Conservation (phyloP, 2,329 filamentous ascomycete genomes). For the Ophiostoma himal-ulmi region DNA sequence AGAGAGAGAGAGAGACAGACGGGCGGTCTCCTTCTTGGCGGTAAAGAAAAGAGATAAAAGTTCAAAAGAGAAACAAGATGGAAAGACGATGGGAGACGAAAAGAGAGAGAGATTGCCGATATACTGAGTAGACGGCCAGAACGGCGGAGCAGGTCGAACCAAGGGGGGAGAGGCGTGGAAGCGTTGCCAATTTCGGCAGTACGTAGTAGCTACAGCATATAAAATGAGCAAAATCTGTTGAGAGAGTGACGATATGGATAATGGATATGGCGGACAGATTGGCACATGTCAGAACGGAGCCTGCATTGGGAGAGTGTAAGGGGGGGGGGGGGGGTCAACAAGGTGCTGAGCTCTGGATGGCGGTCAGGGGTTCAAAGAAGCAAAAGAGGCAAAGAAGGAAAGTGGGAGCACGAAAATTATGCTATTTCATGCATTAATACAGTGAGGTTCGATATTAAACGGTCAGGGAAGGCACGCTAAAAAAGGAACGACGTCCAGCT, state of each 20-base stretch:
- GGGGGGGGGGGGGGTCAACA: constrained; percentile 12
- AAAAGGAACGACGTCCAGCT: neutral
- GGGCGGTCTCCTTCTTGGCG: constrained; percentile 6
- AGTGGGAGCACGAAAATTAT: neutral
- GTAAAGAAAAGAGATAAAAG: constrained; percentile 7
- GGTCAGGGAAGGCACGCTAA: constrained; percentile 1
- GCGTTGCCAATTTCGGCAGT: constrained; percentile 21
- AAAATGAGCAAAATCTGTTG: constrained; percentile 23
- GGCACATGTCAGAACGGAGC: constrained; percentile 20
- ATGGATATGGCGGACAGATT: constrained; percentile 10
- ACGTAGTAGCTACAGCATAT: constrained; percentile 14
- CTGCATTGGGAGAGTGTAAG: constrained; percentile 6
- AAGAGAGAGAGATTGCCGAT: neutral
- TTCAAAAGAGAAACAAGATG: neutral
- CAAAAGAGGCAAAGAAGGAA: neutral
- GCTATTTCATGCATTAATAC: constrained; percentile 3
- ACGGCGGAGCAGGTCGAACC: neutral
- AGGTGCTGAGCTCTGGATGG: neutral
- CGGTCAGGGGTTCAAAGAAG: constrained; percentile 1
- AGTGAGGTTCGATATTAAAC: constrained; percentile 6
- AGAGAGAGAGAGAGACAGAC: constrained; percentile 10
- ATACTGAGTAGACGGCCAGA: neutral
- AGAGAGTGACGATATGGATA: constrained; percentile 20
- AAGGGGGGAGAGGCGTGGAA: constrained; percentile 1
- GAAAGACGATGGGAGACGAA: neutral